Conservation (phyloP, 1,139 yeast genomes). For the Candida buenavistaensis region DNA sequence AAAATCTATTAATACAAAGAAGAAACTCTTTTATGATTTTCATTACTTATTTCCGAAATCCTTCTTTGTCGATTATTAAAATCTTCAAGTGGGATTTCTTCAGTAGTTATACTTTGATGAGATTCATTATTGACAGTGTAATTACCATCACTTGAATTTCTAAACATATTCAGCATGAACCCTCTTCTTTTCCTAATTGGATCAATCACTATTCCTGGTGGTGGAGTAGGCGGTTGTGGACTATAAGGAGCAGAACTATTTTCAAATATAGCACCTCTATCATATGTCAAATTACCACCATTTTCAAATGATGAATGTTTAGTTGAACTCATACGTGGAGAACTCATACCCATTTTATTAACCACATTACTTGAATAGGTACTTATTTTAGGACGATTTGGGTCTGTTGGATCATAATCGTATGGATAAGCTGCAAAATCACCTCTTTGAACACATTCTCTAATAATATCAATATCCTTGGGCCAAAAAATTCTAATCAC, state of each 20-base stretch:
- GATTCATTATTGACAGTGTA: constrained; percentile 11
- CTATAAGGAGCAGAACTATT: background rate
- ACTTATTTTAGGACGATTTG: constrained; percentile 39
- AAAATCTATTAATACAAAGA: constrained; percentile 9
- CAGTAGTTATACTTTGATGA: constrained; percentile 30
- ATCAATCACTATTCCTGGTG: constrained; percentile 12
- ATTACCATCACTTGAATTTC: constrained; percentile 10
- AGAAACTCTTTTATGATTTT: constrained; percentile 19
- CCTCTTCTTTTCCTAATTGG: constrained; percentile 10
- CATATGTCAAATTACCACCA: constrained; percentile 1
- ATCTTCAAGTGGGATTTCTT: constrained; percentile 52
- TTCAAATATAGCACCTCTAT: constrained; percentile 7
- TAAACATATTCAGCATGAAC: constrained; percentile 10
- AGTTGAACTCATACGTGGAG: constrained; percentile 1
- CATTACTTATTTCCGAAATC: constrained; percentile 28
- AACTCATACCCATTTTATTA: constrained; percentile 20
- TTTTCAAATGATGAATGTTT: constrained; percentile 2
- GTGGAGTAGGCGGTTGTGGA: constrained; percentile 14
- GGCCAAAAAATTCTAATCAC: constrained; percentile 66
- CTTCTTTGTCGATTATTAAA: constrained; percentile 29
- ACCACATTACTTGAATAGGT: constrained; percentile 25
- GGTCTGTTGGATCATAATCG: constrained; percentile 67
- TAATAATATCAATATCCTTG: constrained; percentile 76
- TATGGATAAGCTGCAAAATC: constrained; percentile 58
- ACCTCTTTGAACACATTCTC: constrained; percentile 70